A percentile compares a stretch with the other conserved stretches of the same genome.
phyloP scores from a whole-genome alignment of 2,329 filamentous ascomycete species.

The Stylonectria norvegica region DNA sequence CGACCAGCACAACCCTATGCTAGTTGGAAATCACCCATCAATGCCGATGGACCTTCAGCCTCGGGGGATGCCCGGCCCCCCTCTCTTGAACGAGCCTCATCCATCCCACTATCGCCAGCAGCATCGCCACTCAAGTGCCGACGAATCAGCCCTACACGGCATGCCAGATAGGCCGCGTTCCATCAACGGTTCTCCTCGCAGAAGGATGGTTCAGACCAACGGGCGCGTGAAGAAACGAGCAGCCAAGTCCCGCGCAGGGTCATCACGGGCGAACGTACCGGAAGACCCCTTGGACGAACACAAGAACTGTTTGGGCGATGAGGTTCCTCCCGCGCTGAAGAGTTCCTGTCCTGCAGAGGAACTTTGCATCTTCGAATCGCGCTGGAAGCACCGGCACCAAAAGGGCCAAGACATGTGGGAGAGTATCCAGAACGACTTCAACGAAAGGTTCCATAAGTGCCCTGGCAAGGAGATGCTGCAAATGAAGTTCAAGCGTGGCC shows the following conservation, averaged over 20 bases:
- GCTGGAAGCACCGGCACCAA: conserved; percentile 42
- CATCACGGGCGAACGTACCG: conserved; percentile 9
- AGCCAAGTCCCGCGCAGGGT: conserved; percentile 13
- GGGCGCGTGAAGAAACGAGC: conserved; percentile 29
- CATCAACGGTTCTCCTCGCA: conserved; percentile 27
- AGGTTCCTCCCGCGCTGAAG: conserved; percentile 40
- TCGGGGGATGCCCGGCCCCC: conserved; percentile 21
- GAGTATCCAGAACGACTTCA: conserved; percentile 45
- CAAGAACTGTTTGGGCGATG: conserved; percentile 34
- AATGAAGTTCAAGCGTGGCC: conserved; percentile 53
- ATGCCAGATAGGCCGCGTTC: conserved; percentile 17
- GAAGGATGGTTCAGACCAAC: conserved; percentile 20
- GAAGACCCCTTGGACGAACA: conserved; percentile 30
- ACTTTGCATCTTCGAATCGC: conserved; percentile 47
- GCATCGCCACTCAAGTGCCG: conserved; percentile 23
- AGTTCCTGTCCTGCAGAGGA: conserved; percentile 46
- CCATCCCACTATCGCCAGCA: conserved; percentile 20
- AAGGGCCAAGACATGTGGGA: conserved; percentile 60
- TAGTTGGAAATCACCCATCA: conserved; percentile 20
- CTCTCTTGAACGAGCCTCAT: conserved; percentile 25
- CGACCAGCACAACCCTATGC: conserved; percentile 25
- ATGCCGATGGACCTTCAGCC: conserved; percentile 25
- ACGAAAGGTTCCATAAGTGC: conserved; percentile 31
- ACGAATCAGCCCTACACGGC: conserved; percentile 12
- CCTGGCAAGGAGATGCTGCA: conserved; percentile 50